phyloP scores from a whole-genome alignment of 2,329 filamentous ascomycete genomes.

The Daldinia eschscholtzii region DNA sequence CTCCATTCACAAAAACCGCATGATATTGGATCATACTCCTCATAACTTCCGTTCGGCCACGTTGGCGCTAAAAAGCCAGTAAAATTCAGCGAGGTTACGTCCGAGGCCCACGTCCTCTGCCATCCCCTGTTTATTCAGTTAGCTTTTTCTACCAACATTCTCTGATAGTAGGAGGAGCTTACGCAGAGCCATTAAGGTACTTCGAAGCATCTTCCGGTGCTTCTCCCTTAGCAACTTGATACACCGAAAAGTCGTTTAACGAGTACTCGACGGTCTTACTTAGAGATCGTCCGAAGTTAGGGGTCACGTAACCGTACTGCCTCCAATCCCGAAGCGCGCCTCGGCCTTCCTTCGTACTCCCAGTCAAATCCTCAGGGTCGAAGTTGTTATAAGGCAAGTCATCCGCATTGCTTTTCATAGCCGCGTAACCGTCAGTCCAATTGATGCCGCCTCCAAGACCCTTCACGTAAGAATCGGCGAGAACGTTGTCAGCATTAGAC shows the following conservation, averaged over 20 bases:
- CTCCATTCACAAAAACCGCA: slow-evolving; percentile 65
- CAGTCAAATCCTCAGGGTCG: slow-evolving; percentile 63
- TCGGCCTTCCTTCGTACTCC: slow-evolving; percentile 67
- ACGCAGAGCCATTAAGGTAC: slow-evolving; percentile 65
- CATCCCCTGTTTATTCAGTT: slow-evolving; percentile 58
- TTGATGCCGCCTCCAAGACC: slow-evolving; percentile 61
- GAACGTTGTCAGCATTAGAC: slow-evolving; percentile 70
- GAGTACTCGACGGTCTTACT: slow-evolving; percentile 69
- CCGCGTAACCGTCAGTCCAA: slow-evolving; percentile 66
- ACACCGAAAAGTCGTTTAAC: slow-evolving; percentile 69
- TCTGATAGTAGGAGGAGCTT: slow-evolving; percentile 2
- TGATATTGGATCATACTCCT: slow-evolving; percentile 61
- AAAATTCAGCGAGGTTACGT: slow-evolving; percentile 61
- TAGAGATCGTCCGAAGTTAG: slow-evolving; percentile 64
- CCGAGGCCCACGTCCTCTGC: slow-evolving; percentile 70
- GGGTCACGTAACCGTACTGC: slow-evolving; percentile 67
- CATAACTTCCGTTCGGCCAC: slow-evolving; percentile 60
- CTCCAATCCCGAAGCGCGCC: slow-evolving; percentile 72
- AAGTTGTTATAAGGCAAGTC: slow-evolving; percentile 63
- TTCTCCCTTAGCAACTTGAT: slow-evolving; percentile 67
- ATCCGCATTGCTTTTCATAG: slow-evolving; percentile 69
- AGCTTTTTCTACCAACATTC: neutral
- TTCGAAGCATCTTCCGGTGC: slow-evolving; percentile 61
- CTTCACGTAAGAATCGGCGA: slow-evolving; percentile 72
- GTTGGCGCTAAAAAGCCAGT: slow-evolving; percentile 70